Percentiles rank a stretch among this genome's conserved stretches.
Evolutionary conservation across 768 basidiomycete species (phyloP).

Genomic region (Podaxis rugospora): DNA sequence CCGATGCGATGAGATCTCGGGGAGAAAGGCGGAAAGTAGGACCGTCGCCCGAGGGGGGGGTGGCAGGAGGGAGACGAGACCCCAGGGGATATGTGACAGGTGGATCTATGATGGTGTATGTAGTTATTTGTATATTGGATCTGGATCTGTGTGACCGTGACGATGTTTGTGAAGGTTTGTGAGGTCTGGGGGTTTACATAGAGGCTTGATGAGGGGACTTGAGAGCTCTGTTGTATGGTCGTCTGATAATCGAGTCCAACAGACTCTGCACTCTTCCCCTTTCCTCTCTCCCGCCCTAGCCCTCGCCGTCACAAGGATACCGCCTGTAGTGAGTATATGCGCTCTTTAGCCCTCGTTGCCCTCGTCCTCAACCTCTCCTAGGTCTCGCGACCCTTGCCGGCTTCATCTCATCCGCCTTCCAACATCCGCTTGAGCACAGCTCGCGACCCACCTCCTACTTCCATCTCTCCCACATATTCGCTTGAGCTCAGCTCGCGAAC

Average conservation of each 20-base stretch:
- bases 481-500: constrained; percentile 72
- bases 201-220: constrained; percentile 1
- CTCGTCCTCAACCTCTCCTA: constrained; percentile 26
- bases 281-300: constrained; percentile 28
- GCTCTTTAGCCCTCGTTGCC: constrained; percentile 10
- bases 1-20: constrained; percentile 11
- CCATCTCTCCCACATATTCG: constrained; percentile 37
- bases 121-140: neutral
- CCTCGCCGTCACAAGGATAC: constrained; percentile 43
- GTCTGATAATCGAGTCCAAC: constrained; percentile 13
- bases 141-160: constrained; percentile 7
- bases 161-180: neutral
- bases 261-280: constrained; percentile 13
- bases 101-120: constrained; percentile 8
- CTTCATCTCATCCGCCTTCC: constrained; percentile 48
- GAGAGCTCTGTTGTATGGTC: constrained; percentile 10
- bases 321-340: constrained; percentile 39
- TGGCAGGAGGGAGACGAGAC: neutral
- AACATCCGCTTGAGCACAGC: constrained; percentile 63
- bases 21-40: constrained; percentile 1
- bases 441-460: constrained; percentile 55
- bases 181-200: neutral
- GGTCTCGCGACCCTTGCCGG: constrained; percentile 96
- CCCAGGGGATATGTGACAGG: constrained; percentile 3
- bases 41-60: constrained; percentile 6